phyloP scores from a whole-genome alignment of 1,284 basidiomycete genomes.

The Peniophora sp. region DNA sequence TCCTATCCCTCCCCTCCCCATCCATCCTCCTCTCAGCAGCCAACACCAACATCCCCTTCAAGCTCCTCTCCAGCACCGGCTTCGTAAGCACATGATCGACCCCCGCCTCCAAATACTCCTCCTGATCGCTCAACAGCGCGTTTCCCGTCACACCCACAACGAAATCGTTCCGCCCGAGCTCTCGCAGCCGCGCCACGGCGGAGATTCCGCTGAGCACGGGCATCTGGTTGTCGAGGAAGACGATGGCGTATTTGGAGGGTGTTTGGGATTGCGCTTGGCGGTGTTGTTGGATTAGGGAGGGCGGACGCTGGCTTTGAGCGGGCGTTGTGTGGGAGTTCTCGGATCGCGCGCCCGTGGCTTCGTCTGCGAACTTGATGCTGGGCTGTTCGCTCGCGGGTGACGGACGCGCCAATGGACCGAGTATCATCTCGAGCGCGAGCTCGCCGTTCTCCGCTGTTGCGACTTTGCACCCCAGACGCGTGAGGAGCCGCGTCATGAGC shows the following conservation, averaged over 20 bases:
- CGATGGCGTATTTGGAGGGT: constrained; percentile 48
- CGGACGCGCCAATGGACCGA: constrained; percentile 18
- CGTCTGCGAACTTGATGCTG: constrained; percentile 9
- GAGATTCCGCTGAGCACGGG: constrained; percentile 76
- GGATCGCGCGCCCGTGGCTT: constrained; percentile 1
- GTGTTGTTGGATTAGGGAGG: constrained; percentile 14
- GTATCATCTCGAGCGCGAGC: constrained; percentile 69
- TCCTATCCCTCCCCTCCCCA: too few species aligned
- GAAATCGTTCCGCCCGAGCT: constrained; percentile 61
- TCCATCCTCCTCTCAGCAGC: constrained; percentile 53
- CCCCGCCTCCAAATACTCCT: constrained; percentile 72
- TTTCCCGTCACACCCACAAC: constrained; percentile 77
- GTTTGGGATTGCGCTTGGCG: constrained; percentile 1
- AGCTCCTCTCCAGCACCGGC: constrained; percentile 55
- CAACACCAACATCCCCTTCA: constrained; percentile 42
- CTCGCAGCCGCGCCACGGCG: constrained; percentile 58
- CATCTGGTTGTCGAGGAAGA: constrained; percentile 88
- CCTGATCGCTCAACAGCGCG: constrained; percentile 58
- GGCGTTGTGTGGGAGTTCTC: constrained; percentile 12
- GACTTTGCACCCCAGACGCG: constrained; percentile 72
- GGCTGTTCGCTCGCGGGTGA: constrained; percentile 26
- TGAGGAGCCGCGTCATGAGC: constrained; percentile 77
- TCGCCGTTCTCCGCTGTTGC: constrained; percentile 84
- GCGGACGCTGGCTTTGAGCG: constrained; percentile 5
- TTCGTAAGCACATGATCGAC: constrained; percentile 68